phyloP scores from a whole-genome alignment of 768 basidiomycete genomes.

The Mycena crocata region DNA sequence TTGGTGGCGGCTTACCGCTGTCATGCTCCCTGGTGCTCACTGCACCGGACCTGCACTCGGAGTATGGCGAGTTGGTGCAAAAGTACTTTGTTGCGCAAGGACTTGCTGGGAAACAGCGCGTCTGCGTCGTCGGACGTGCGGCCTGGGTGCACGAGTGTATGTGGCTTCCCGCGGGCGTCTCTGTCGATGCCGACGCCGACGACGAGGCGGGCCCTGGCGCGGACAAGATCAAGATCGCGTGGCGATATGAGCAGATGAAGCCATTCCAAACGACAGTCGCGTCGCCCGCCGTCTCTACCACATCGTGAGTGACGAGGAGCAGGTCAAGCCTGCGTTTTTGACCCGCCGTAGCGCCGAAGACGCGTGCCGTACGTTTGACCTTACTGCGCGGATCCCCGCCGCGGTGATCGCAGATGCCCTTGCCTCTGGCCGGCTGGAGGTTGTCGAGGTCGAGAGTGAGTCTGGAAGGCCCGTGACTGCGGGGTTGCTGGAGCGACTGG shows the following conservation, averaged over 20 bases:
- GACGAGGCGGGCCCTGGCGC: conserved; percentile 55
- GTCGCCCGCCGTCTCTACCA: conserved; percentile 45
- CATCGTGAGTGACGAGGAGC: conserved; percentile 51
- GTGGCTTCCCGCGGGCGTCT: conserved; percentile 70
- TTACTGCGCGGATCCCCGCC: conserved; percentile 71
- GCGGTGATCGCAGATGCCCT: conserved; percentile 59
- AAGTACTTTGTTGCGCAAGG: conserved; percentile 94
- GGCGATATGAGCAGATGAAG: conserved; percentile 96
- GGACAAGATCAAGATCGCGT: conserved; percentile 92
- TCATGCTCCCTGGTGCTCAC: conserved; percentile 78
- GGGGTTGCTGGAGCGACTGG: conserved; percentile 41
- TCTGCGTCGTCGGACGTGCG: conserved; percentile 75
- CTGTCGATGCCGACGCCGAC: conserved; percentile 29
- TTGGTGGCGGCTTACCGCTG: conserved; percentile 91
- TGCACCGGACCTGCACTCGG: conserved; percentile 88
- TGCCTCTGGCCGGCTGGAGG: conserved; percentile 51
- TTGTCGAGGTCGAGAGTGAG: conserved; percentile 37
- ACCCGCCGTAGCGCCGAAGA: conserved; percentile 47
- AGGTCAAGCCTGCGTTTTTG: conserved; percentile 28
- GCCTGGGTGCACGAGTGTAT: conserved; percentile 78
- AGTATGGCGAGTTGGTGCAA: conserved; percentile 86
- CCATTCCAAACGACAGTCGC: conserved; percentile 89
- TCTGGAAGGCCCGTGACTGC: conserved; percentile 28
- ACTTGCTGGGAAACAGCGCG: conserved; percentile 73
- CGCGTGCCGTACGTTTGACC: conserved; percentile 79